phyloP scores from a whole-genome alignment of 139 green algal species.

The Microglena sp. region DNA sequence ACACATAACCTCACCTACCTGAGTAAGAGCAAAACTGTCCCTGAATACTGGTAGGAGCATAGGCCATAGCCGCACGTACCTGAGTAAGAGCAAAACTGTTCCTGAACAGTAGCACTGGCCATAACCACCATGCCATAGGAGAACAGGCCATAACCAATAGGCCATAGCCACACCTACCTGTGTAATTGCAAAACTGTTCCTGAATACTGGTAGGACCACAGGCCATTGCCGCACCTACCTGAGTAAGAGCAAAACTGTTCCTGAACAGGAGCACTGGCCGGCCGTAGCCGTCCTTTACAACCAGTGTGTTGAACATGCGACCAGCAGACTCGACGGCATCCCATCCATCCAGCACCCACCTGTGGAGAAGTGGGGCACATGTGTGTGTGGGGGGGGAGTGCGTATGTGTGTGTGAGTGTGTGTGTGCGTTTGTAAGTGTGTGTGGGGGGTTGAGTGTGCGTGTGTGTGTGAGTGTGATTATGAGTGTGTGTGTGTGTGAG shows the following conservation, averaged over 20 bases:
- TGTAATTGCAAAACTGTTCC: constrained; percentile 51
- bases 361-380: not conserved
- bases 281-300: constrained; percentile 57
- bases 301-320: constrained; percentile 58
- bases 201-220: too few species aligned
- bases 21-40: not conserved
- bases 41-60: not conserved
- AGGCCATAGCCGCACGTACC: not conserved
- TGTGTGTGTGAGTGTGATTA: too few species aligned
- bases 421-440: not conserved
- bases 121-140: not conserved
- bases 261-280: constrained; percentile 65
- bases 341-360: constrained; percentile 50
- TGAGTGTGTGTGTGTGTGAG: too few species aligned
- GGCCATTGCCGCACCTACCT: constrained; percentile 30
- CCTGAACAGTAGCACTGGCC: not conserved
- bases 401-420: not conserved
- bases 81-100: not conserved
- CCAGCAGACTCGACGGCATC: constrained; percentile 40
- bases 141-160: not conserved
- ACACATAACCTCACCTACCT: not conserved
- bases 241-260: constrained; percentile 58
- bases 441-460: not conserved
- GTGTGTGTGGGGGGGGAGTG: too few species aligned
- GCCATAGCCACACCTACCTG: constrained; percentile 21